Evolutionary conservation across 2,329 filamentous ascomycete genomes (phyloP), one percentile per base, ranked within the genome.

Genomic region (Aspergillus ochraceoroseus): DNA sequence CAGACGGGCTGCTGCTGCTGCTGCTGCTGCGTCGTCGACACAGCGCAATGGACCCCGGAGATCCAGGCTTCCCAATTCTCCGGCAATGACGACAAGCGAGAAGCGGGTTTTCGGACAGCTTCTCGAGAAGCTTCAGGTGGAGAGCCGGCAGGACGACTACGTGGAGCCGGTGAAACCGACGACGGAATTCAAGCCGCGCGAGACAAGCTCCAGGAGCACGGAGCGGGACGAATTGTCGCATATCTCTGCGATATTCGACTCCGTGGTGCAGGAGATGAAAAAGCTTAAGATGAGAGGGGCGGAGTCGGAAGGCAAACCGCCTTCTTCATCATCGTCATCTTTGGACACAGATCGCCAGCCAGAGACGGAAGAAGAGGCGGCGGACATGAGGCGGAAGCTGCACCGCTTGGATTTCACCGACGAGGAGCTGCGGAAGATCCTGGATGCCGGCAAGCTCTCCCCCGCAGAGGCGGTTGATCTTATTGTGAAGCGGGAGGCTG

Each of bases 401-500:
- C 26, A 18, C 7, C 32, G 30, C 2, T 12, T 19, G 7, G 28
- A 33, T 9, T 41, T 33, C 25, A 36, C 19, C 7, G 39, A 41
- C 15, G 28, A 28, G 6, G 30, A 45, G 32, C 15, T 48, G 8
- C 32, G 41, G 14, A 37, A 51, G 15, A 26, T 41, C 39, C 36
- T 43, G 12, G 31, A 44, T 1, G 44, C 44, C 9, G 38, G 44
- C 0, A 30, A 46, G 11, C 37, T 61, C 20, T 43, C 53, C 2
- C 46, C 55, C 32, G 33, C 39, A 11, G 32, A 44, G 19, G 55
- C 57, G 5, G 50, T 62, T 9, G 43, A 54, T 14, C 32, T 58
- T 8, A 48, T 64, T 6, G 53, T 62, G 2, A 38, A 54, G 17
- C 48, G 55, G 19, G 64, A 66, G 43, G 48, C 53, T 3, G 38